Percentiles rank a stretch among this genome's conserved stretches.
phyloP scores from a whole-genome alignment of 495 filamentous ascomycete species.

The Trichoderma reesei region DNA sequence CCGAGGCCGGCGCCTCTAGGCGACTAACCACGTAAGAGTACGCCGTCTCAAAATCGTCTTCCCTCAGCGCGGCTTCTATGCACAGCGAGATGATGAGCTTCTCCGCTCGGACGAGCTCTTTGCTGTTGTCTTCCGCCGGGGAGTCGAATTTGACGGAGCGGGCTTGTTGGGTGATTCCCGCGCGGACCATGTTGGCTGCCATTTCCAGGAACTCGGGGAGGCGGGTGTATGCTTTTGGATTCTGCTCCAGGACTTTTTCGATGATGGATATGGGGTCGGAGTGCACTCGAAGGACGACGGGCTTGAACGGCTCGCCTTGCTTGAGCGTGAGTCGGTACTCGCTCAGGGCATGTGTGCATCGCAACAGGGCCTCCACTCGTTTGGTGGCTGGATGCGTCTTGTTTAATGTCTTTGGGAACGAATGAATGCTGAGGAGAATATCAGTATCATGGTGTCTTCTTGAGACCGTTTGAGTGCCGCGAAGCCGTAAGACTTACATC shows the following conservation, averaged over 20 bases:
- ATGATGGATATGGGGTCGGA: constrained; percentile 76
- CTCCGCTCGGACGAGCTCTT: constrained; percentile 33
- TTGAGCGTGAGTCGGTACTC: constrained; percentile 83
- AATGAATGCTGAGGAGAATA: constrained; percentile 43
- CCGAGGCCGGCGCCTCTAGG: constrained; percentile 22
- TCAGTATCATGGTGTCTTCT: constrained; percentile 11
- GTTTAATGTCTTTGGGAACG: constrained; percentile 57
- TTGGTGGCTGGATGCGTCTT: constrained; percentile 42
- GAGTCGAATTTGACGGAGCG: constrained; percentile 17
- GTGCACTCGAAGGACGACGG: constrained; percentile 80
- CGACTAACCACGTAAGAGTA: constrained; percentile 86
- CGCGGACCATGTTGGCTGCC: constrained; percentile 63
- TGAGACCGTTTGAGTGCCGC: background rate
- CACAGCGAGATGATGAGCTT: constrained; percentile 77
- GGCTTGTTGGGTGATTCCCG: constrained; percentile 43
- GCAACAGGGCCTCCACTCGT: constrained; percentile 58
- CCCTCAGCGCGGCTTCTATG: constrained; percentile 72
- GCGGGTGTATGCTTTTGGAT: constrained; percentile 73
- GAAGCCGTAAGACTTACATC: constrained; percentile 46
- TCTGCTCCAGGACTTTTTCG: constrained; percentile 80
- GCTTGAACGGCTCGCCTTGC: constrained; percentile 85
- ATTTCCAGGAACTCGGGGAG: constrained; percentile 77
- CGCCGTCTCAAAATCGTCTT: constrained; percentile 92
- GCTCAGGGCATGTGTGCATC: constrained; percentile 77
- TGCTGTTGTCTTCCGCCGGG: constrained; percentile 21